Evolutionary conservation across 345 rosid species (phyloP).

Genomic region (Cardiospermum halicacabum): DNA sequence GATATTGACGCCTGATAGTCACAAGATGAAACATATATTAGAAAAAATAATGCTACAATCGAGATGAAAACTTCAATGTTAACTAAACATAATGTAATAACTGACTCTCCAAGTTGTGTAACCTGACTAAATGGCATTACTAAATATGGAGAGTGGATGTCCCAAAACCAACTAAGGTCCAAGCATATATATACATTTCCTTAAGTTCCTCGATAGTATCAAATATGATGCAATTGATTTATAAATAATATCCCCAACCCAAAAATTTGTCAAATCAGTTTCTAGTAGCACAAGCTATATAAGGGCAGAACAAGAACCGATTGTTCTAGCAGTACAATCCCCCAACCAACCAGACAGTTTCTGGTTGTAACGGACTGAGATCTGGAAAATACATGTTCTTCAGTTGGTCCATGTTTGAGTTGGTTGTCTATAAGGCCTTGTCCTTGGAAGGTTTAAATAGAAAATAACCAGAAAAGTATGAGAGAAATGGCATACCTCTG

Average conservation of each 20-base stretch:
- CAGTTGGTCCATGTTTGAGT: neutral
- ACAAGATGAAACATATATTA: slow-evolving; percentile 24
- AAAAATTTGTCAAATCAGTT: neutral
- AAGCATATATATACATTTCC: neutral
- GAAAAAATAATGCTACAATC: slow-evolving; percentile 5
- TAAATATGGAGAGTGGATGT: neutral
- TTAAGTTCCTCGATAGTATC: neutral
- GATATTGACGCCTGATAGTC: slow-evolving; percentile 67
- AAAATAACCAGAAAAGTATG: neutral
- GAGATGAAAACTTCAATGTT: neutral
- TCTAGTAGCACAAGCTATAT: neutral
- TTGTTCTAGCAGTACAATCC: neutral
- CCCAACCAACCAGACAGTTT: neutral
- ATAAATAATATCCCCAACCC: neutral
- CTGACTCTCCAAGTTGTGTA: neutral
- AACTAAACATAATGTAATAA: neutral
- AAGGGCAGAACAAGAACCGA: neutral
- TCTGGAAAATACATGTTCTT: neutral
- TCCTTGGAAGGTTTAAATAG: neutral
- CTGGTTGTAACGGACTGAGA: neutral
- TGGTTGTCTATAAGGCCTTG: neutral
- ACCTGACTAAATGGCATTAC: neutral
- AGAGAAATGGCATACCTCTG: slow-evolving; percentile 50
- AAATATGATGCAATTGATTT: neutral
- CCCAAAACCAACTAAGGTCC: neutral